Base-by-base conservation (phyloP, 2,329 filamentous ascomycete genomes). In the Cadophora gregata region DNA sequence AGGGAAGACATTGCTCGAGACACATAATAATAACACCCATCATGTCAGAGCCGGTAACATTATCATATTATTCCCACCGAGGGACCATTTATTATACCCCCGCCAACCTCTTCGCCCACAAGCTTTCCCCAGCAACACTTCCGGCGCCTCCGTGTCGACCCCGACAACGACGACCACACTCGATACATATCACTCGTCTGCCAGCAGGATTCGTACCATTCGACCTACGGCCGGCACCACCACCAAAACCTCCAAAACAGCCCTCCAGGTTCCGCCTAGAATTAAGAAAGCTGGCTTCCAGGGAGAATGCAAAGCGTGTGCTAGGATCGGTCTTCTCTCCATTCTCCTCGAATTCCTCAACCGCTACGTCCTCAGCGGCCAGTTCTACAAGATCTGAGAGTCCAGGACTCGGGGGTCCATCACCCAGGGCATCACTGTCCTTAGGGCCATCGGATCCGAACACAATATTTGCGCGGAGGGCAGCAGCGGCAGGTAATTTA, bases 141-240 rank as follows among this genome's bases (percentile, higher is more conserved):
- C 81, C 75, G 66, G 76, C 71, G 58, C 80, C 77, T 64, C 78
- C 81, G 70, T 86, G 84, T 74, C 81, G 82, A 73, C 81, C 80
- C 65, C 82, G 84, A 71, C 81, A 77, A 66, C 81, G 83, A 70
- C 80, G 84, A 73, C 84, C 84, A 51, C 84, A 86, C 71, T 85
- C 84, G 50, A 86, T 87, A 67, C 83, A 85, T 75, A 86, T 87
- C 67, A 80, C 75, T 80, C 66, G 82, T 80, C 65, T 85, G 82
- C 69, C 81, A 77, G 51, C 81, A 68, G 76, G 82, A 31, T 81
- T 79, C 56, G 72, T 81, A 3, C 80, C 79, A 2, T 75, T 75
- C 66, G 80, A 82, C 51, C 64, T 75, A 1, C 60, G 71, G 62
- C 70, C 72, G 45, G 45, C 55, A 8, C 72, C 80, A 16, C 70